phyloP scores from a whole-genome alignment of 129 eudicot species.

The Logfia minima region DNA sequence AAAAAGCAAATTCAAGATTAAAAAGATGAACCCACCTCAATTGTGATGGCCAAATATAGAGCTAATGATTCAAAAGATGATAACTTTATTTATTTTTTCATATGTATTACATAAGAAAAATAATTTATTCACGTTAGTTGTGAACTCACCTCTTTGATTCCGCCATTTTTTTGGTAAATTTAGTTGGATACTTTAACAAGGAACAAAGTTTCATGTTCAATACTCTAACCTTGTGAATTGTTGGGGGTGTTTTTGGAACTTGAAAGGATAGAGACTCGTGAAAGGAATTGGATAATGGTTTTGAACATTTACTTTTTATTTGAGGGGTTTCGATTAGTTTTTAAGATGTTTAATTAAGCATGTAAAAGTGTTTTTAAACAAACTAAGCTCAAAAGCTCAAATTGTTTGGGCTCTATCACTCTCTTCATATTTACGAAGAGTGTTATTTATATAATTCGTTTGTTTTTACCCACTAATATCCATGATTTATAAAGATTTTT shows the following conservation, averaged over 20 bases:
- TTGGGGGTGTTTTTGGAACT: conserved; percentile 4
- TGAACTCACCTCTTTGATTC: conserved; percentile 17
- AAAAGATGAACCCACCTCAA: conserved; percentile 21
- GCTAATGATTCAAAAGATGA: conserved; percentile 20
- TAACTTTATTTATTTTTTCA: neutral
- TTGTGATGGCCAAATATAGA: conserved; percentile 26
- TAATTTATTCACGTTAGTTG: conserved; percentile 30
- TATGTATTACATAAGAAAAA: neutral
- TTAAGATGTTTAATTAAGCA: no score
- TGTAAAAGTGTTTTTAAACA: no score
- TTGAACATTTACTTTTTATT: no score
- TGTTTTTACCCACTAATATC: no score
- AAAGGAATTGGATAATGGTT: neutral
- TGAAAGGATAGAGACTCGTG: neutral
- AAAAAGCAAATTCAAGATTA: conserved; percentile 5
- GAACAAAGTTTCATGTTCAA: neutral
- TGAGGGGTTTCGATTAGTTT: no score
- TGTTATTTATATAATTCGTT: no score
- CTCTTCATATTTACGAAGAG: no score
- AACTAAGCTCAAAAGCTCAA: no score
- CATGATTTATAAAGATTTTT: no score
- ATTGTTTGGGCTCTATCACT: no score
- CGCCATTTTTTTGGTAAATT: conserved; percentile 28
- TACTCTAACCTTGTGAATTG: conserved; percentile 9
- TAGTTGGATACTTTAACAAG: conserved; percentile 19